Conservation (phyloP, 768 basidiomycete species). For the Leccinum truebloodii region DNA sequence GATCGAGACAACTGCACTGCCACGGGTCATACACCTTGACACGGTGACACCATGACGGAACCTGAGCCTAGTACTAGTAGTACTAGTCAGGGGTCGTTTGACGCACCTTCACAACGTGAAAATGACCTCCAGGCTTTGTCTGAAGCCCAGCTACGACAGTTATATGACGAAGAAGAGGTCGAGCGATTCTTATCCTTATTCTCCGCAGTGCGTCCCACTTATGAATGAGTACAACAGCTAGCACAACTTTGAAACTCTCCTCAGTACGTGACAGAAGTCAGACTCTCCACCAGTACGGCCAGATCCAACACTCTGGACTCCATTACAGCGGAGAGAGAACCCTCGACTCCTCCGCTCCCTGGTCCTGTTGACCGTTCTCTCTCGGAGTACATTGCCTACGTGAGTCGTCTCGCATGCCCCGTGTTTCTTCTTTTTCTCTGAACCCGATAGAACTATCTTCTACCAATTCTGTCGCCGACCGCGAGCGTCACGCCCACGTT, state of each 20-base stretch:
- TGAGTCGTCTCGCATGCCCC: constrained; percentile 17
- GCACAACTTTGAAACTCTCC: neutral
- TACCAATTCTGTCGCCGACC: constrained; percentile 49
- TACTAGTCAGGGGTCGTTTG: neutral
- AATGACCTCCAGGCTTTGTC: constrained; percentile 36
- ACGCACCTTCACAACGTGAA: neutral
- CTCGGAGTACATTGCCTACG: constrained; percentile 28
- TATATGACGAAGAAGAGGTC: constrained; percentile 67
- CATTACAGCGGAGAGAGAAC: neutral
- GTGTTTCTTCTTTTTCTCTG: constrained; percentile 11
- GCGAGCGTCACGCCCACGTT: constrained; percentile 46
- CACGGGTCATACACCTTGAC: neutral
- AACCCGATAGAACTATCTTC: constrained; percentile 38
- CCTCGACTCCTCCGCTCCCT: constrained; percentile 4
- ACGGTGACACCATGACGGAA: constrained; percentile 9
- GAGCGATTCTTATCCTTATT: constrained; percentile 62
- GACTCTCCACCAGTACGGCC: constrained; percentile 33
- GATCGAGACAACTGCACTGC: constrained; percentile 13
- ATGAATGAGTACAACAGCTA: neutral
- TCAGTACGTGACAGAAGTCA: constrained; percentile 64
- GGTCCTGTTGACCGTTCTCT: constrained; percentile 21
- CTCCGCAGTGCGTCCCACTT: constrained; percentile 48
- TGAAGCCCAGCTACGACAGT: constrained; percentile 54
- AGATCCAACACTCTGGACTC: neutral
- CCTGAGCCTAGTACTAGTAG: constrained; percentile 2